These are phyloP conservation scores for Allium fistulosum DNA, from an alignment of 106 monocot species.

Conservation along the genomic window DNA sequence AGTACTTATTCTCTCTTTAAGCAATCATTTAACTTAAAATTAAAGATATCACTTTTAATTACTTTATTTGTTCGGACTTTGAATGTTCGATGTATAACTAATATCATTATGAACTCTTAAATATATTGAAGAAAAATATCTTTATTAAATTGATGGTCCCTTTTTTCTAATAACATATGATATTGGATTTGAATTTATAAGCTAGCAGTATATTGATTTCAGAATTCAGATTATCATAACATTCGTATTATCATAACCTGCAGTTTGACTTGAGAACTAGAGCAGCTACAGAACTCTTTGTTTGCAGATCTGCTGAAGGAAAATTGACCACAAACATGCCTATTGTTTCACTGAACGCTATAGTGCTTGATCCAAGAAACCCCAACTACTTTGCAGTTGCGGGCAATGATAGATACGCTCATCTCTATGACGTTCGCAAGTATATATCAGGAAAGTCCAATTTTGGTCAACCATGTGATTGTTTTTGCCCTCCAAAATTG, in stretches of 20 bases:
- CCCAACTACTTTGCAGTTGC: constrained; percentile 56
- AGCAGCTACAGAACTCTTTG: constrained; percentile 49
- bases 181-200: too few species aligned
- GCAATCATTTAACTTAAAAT: neutral
- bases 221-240: neutral
- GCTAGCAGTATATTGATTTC: too few species aligned
- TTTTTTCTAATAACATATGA: too few species aligned
- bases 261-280: constrained; percentile 84
- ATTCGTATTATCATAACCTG: neutral
- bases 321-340: constrained; percentile 2
- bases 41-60: too few species aligned
- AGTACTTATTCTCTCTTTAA: constrained; percentile 4
- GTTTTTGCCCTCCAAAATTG: constrained; percentile 73
- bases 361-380: constrained; percentile 69
- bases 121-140: too few species aligned
- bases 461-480: constrained; percentile 31
- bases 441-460: constrained; percentile 46
- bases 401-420: constrained; percentile 72
- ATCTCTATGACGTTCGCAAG: constrained; percentile 79
- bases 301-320: constrained; percentile 42
- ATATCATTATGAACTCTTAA: too few species aligned
- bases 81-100: too few species aligned
- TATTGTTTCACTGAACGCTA: constrained; percentile 61
- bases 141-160: too few species aligned
- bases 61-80: too few species aligned